Evolutionary conservation across 768 basidiomycete genomes (phyloP).

Genomic region (Tylopilus rubrobrunneus): DNA sequence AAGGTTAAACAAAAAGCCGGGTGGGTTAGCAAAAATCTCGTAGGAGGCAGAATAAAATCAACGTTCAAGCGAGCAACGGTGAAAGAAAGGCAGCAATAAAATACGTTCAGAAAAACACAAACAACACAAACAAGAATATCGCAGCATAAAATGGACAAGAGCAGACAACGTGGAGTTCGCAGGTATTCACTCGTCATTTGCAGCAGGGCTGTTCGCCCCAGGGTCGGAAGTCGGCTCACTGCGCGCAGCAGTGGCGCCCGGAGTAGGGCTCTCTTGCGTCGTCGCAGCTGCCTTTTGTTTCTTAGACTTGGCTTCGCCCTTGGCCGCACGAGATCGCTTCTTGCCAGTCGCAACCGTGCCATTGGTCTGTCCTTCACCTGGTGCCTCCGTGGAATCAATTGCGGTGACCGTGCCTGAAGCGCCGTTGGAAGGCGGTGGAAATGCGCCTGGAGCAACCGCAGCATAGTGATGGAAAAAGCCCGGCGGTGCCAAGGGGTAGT

Average conservation of each 20-base stretch:
- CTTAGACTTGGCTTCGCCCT: slow-evolving; percentile 30
- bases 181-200: slow-evolving; percentile 20
- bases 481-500: slow-evolving; percentile 37
- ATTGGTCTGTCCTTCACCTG: slow-evolving; percentile 18
- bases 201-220: slow-evolving; percentile 22
- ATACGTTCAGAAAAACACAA: slow-evolving; percentile 3
- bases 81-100: not conserved
- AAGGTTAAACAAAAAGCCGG: slow-evolving; percentile 29
- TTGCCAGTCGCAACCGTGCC: slow-evolving; percentile 18
- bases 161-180: not conserved
- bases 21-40: too few relatives aligned
- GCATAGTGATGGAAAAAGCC: slow-evolving; percentile 38
- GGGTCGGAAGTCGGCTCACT: slow-evolving; percentile 27
- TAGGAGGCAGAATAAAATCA: slow-evolving; percentile 24
- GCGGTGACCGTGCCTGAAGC: slow-evolving; percentile 15
- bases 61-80: slow-evolving; percentile 17
- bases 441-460: slow-evolving; percentile 28
- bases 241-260: slow-evolving; percentile 25
- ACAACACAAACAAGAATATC: slow-evolving; percentile 12
- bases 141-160: slow-evolving; percentile 3
- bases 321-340: slow-evolving; percentile 30
- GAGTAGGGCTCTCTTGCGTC: slow-evolving; percentile 15
- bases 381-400: slow-evolving; percentile 25
- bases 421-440: slow-evolving; percentile 30
- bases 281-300: slow-evolving; percentile 25